Evolutionary conservation across 805 yeast genomes (phyloP), one percentile per base, ranked within the genome.

Genomic region (Candida gorgasii): DNA sequence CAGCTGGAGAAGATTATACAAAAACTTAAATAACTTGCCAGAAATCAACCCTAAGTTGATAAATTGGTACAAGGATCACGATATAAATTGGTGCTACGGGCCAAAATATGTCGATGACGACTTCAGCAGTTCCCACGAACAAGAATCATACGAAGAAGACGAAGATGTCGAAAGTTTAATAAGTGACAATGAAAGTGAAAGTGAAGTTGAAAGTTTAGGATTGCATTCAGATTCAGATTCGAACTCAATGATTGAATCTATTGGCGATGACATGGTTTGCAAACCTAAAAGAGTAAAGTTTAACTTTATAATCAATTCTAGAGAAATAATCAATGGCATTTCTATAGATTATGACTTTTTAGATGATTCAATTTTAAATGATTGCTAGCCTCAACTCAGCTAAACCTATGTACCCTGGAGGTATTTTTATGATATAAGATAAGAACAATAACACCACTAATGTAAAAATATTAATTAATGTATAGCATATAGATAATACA

Each of bases 11-110:
- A 49, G 73, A 39, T 58, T 64, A 52, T 50, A 50, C 44, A 67
- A 68, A 48, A 63, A 63, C 41, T 46, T 64, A 33, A 39, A 52
- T 29, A 22, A 51, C 5, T 53, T 70, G 16, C 34, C 39, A 13
- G 69, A 63, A 39, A 45, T 72, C 6, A 54, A 66, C 41, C 82
- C 83, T 1, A 57, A 63, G 4, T 46, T 48, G 26, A 76, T 78
- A 30, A 77, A 78, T 55, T 78, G 83, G 83, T 69, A 65, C 50
- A 78, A 78, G 52, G 69, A 63, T 43, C 73, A 75, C 45, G 83
- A 78, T 51, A 69, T 75, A 36, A 78, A 81, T 3, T 76, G 78
- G 65, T 62, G 78, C 38, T 78, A 72, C 50, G 83, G 82, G 1
- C 82, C 83, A 15, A 62, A 64, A 43, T 49, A 43, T 33, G 23